Conservation (phyloP, 148 eudicot species). For the Bassia scoparia region DNA sequence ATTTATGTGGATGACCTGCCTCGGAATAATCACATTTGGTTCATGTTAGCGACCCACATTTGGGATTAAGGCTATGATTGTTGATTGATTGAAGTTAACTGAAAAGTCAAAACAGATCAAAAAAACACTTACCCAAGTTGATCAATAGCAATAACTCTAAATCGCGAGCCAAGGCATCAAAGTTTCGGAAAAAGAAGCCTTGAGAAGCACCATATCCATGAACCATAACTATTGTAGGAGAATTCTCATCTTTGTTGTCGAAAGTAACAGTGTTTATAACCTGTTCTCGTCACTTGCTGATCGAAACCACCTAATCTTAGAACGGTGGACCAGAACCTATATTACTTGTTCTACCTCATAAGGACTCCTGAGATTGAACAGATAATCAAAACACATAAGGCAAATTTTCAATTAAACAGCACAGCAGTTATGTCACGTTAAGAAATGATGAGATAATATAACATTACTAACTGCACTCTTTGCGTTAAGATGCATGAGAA, state of each 20-base stretch:
- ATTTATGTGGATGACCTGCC: no score
- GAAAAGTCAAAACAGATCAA: not conserved
- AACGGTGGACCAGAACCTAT: constrained; percentile 94
- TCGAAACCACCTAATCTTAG: constrained; percentile 88
- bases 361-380: constrained; percentile 52
- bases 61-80: no score
- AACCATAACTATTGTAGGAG: constrained; percentile 91
- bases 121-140: constrained; percentile 70
- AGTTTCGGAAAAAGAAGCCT: constrained; percentile 95
- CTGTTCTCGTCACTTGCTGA: constrained; percentile 78
- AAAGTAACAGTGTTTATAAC: constrained; percentile 86
- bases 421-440: not conserved
- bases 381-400: constrained; percentile 5
- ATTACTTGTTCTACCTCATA: constrained; percentile 74
- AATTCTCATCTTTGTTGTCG: constrained; percentile 47
- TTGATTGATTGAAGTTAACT: no score
- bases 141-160: constrained; percentile 89
- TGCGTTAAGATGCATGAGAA: no score
- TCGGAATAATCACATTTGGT: no score
- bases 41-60: no score
- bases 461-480: not conserved
- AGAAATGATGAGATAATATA: not conserved
- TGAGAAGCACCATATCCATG: constrained; percentile 98
- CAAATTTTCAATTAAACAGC: not conserved
- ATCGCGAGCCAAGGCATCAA: constrained; percentile 76